phyloP scores from a whole-genome alignment of 148 eudicot genomes.

The Nepenthes gracilis region DNA sequence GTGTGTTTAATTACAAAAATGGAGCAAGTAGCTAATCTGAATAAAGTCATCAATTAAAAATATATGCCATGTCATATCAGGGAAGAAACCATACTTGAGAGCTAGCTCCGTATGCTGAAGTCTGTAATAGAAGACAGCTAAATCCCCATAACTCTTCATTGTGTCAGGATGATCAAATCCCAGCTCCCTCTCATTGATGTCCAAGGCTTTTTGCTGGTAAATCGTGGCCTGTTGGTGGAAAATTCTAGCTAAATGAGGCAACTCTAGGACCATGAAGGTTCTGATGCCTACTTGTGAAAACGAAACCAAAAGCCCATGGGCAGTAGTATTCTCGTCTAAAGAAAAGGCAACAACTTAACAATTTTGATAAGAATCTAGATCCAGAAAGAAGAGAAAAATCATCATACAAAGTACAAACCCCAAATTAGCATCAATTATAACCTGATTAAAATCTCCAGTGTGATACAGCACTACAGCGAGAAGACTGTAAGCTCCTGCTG shows the following conservation, averaged over 20 bases:
- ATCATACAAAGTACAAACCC: background rate
- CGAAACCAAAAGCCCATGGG: background rate
- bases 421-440: slow-evolving; percentile 11
- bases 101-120: slow-evolving; percentile 99
- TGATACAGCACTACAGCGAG: slow-evolving; percentile 98
- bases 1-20: too few species aligned
- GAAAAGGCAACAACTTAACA: background rate
- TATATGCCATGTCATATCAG: background rate
- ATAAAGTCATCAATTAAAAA: background rate
- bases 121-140: slow-evolving; percentile 98
- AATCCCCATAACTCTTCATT: slow-evolving; percentile 98
- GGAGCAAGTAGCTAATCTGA: background rate
- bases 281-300: background rate
- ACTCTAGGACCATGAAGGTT: slow-evolving; percentile 3
- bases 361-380: background rate
- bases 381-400: background rate
- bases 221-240: slow-evolving; percentile 60
- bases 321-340: too few species aligned
- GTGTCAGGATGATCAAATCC: slow-evolving; percentile 99
- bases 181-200: slow-evolving; percentile 93
- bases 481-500: slow-evolving; percentile 99
- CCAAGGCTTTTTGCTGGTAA: slow-evolving; percentile 99
- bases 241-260: slow-evolving; percentile 6
- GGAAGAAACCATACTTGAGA: slow-evolving; percentile 58
- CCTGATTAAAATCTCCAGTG: slow-evolving; percentile 99